These are phyloP conservation scores for Coleophoma crateriformis DNA, from an alignment of 2,329 filamentous ascomycete genomes.

Conservation along the genomic window DNA sequence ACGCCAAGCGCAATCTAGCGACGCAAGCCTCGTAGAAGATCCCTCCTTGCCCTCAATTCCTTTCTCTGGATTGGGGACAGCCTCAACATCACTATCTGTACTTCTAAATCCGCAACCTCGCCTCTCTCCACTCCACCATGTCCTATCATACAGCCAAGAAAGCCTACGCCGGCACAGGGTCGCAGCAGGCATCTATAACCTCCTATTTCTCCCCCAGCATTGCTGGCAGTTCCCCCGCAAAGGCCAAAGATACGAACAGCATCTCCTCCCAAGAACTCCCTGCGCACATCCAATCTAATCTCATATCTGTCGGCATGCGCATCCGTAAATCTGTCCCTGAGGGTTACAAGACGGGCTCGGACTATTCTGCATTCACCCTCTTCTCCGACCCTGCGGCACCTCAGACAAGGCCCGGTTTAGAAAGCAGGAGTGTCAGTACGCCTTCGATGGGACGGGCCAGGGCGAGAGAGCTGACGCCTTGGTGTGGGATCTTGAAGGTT, in stretches of 20 bases:
- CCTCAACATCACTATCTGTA: too few species aligned
- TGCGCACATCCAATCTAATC: slow-evolving; percentile 65
- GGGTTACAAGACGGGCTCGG: slow-evolving; percentile 75
- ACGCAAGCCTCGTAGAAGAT: too few species aligned
- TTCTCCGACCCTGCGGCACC: slow-evolving; percentile 33
- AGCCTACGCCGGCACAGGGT: slow-evolving; percentile 50
- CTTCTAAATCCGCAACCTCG: too few species aligned
- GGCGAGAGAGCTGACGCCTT: slow-evolving; percentile 65
- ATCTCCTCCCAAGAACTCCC: slow-evolving; percentile 50
- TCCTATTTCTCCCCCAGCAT: slow-evolving; percentile 46
- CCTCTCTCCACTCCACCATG: neutral
- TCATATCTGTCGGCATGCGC: slow-evolving; percentile 92
- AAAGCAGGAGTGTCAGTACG: slow-evolving; percentile 15
- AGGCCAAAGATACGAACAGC: slow-evolving; percentile 3
- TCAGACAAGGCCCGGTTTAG: slow-evolving; percentile 1
- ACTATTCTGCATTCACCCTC: slow-evolving; percentile 44
- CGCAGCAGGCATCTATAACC: slow-evolving; percentile 46
- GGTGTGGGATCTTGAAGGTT: slow-evolving; percentile 74
- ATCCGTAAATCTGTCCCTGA: slow-evolving; percentile 89
- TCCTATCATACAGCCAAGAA: slow-evolving; percentile 41
- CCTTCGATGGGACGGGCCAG: slow-evolving; percentile 16
- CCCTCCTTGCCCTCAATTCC: too few species aligned
- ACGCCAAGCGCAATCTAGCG: too few species aligned
- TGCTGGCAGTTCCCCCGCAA: slow-evolving; percentile 32
- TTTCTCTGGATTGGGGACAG: too few species aligned